Evolutionary conservation across 1,139 yeast species (phyloP).

Genomic region (Candida sp.): DNA sequence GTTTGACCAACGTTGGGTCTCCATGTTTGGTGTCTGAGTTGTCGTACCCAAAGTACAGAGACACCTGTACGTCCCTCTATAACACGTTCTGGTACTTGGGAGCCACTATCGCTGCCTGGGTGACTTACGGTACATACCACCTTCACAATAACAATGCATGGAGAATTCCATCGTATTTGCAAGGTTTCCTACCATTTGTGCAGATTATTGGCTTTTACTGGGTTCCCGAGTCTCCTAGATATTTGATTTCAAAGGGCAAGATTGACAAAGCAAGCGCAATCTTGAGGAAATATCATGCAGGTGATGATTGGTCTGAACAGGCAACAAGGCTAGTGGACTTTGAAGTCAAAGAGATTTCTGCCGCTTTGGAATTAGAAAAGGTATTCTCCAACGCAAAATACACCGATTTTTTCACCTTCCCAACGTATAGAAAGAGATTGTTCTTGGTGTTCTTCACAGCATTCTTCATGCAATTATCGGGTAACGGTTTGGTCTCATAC

Average conservation of each 20-base stretch:
- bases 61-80: slow-evolving; percentile 46
- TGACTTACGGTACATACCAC: slow-evolving; percentile 51
- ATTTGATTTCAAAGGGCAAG: slow-evolving; percentile 37
- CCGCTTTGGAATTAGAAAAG: slow-evolving; percentile 40
- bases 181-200: slow-evolving; percentile 37
- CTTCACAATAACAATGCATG: slow-evolving; percentile 34
- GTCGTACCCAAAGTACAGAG: slow-evolving; percentile 54
- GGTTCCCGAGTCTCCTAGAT: slow-evolving; percentile 55
- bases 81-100: slow-evolving; percentile 58
- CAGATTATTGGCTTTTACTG: slow-evolving; percentile 28
- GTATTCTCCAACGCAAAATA: slow-evolving; percentile 28
- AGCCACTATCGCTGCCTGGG: slow-evolving; percentile 59
- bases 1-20: slow-evolving; percentile 39
- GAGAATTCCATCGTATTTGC: slow-evolving; percentile 53
- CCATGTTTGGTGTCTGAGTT: slow-evolving; percentile 44
- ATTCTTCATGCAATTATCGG: slow-evolving; percentile 50
- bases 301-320: slow-evolving; percentile 30
- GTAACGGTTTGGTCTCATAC: slow-evolving; percentile 57
- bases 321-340: slow-evolving; percentile 42
- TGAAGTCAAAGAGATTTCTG: slow-evolving; percentile 49
- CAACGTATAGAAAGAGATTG: slow-evolving; percentile 47
- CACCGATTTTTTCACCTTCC: slow-evolving; percentile 36
- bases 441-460: slow-evolving; percentile 38
- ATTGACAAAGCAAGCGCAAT: slow-evolving; percentile 42
- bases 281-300: slow-evolving; percentile 46